Evolutionary conservation across 768 basidiomycete species (phyloP).

Genomic region (Boletellus emodensis): DNA sequence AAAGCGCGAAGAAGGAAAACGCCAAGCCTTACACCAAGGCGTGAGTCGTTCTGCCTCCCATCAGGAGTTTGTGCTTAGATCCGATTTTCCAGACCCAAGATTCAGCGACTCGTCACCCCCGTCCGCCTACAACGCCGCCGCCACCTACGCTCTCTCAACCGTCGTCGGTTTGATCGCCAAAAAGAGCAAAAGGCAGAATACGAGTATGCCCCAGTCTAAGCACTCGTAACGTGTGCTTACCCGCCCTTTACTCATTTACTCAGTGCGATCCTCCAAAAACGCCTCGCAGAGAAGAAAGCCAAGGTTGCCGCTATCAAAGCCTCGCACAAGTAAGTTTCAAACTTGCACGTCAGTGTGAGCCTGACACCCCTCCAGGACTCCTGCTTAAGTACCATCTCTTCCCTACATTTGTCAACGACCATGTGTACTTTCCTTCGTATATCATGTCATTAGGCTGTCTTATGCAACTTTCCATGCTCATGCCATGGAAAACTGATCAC

Average conservation of each 20-base stretch:
- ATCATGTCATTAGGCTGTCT: constrained; percentile 23
- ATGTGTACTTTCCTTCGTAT: constrained; percentile 17
- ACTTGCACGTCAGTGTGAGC: neutral
- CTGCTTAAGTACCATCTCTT: constrained; percentile 11
- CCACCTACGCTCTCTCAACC: constrained; percentile 84
- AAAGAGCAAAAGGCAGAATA: constrained; percentile 95
- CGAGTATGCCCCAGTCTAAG: constrained; percentile 50
- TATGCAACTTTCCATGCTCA: constrained; percentile 17
- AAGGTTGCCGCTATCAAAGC: constrained; percentile 87
- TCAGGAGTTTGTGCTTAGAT: neutral
- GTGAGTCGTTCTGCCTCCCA: constrained; percentile 43
- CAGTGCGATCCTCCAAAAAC: constrained; percentile 78
- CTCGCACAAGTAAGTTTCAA: constrained; percentile 58
- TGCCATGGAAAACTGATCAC: neutral
- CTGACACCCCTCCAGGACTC: constrained; percentile 10
- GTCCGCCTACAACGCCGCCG: constrained; percentile 94
- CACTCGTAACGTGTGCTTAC: neutral
- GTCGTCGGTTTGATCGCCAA: constrained; percentile 83
- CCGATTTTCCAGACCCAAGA: constrained; percentile 68
- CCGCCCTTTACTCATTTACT: neutral
- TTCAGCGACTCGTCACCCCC: constrained; percentile 95
- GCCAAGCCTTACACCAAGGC: constrained; percentile 97
- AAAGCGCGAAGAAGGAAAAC: constrained; percentile 78
- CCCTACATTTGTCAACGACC: neutral
- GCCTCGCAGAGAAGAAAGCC: constrained; percentile 89